A percentile compares a stretch with the other conserved stretches of the same genome.
phyloP scores from a whole-genome alignment of 768 basidiomycete genomes.

The Gymnopilus junonius region DNA sequence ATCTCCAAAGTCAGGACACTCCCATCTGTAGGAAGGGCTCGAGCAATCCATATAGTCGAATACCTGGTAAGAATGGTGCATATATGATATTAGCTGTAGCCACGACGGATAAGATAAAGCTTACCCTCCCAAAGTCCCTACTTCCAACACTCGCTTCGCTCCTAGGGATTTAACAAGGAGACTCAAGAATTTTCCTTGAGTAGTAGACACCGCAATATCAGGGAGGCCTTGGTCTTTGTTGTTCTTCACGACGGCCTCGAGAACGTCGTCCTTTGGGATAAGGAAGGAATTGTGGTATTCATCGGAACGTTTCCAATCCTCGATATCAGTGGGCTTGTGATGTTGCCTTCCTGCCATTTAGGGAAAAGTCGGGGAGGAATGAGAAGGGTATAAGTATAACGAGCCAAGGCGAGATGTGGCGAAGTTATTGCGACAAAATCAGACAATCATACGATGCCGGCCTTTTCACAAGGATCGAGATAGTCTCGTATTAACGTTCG shows the following conservation, averaged over 20 bases:
- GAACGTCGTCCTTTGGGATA: conserved; percentile 42
- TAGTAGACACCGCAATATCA: conserved; percentile 54
- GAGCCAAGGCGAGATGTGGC: not conserved
- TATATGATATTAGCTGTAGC: not conserved
- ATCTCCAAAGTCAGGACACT: conserved; percentile 54
- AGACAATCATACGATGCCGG: not conserved
- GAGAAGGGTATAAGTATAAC: no score
- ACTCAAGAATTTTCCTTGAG: conserved; percentile 62
- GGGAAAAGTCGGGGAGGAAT: not conserved
- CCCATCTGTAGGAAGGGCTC: conserved; percentile 54
- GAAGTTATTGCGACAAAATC: not conserved
- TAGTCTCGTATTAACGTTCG: no score
- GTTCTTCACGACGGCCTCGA: conserved; percentile 46
- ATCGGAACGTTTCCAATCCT: conserved; percentile 58
- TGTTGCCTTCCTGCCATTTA: conserved; percentile 17
- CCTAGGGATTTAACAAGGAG: conserved; percentile 53
- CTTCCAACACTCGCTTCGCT: conserved; percentile 63
- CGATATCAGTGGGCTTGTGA: conserved; percentile 25
- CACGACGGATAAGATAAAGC: not conserved
- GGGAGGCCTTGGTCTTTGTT: conserved; percentile 49
- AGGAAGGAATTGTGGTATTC: conserved; percentile 62
- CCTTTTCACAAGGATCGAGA: no score
- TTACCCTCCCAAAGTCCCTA: conserved; percentile 72
- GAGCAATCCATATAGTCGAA: conserved; percentile 49
- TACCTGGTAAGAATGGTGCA: conserved; percentile 30